phyloP scores from a whole-genome alignment of 2,329 filamentous ascomycete species.

The Calycina marina region DNA sequence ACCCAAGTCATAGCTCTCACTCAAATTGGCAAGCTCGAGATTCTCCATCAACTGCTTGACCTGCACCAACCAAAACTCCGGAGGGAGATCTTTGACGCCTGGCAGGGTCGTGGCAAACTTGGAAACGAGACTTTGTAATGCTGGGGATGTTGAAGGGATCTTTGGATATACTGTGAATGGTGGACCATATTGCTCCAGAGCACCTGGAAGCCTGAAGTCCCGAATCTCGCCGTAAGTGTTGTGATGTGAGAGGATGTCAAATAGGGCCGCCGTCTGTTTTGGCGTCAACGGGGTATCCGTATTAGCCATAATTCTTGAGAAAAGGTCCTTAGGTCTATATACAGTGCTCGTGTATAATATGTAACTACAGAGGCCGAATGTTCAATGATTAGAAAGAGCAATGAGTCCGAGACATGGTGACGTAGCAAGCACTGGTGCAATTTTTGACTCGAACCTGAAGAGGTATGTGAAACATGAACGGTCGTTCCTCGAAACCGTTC shows the following conservation, averaged over 20 bases:
- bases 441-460: no score
- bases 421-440: no score
- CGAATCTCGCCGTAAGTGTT: conserved; percentile 52
- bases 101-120: conserved; percentile 52
- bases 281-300: conserved; percentile 3
- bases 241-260: conserved; percentile 18
- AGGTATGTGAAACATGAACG: no score
- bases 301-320: no score
- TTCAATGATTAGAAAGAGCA: no score
- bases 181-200: conserved; percentile 53
- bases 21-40: conserved; percentile 54
- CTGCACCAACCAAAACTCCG: conserved; percentile 50
- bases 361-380: no score
- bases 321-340: no score
- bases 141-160: conserved; percentile 39
- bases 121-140: conserved; percentile 54
- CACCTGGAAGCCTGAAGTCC: conserved; percentile 49
- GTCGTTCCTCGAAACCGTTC: no score
- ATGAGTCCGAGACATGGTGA: no score
- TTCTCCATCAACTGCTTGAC: conserved; percentile 44
- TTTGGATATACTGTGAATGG: conserved; percentile 37
- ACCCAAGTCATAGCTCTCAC: conserved; percentile 72
- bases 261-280: conserved; percentile 14
- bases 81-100: conserved; percentile 45
- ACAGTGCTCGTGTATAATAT: no score